Percentiles rank a stretch among this genome's conserved stretches.
These are phyloP conservation scores for Globisporangium splendens DNA, from an alignment of 352 stramenopile genomes.

Conservation along the genomic window DNA sequence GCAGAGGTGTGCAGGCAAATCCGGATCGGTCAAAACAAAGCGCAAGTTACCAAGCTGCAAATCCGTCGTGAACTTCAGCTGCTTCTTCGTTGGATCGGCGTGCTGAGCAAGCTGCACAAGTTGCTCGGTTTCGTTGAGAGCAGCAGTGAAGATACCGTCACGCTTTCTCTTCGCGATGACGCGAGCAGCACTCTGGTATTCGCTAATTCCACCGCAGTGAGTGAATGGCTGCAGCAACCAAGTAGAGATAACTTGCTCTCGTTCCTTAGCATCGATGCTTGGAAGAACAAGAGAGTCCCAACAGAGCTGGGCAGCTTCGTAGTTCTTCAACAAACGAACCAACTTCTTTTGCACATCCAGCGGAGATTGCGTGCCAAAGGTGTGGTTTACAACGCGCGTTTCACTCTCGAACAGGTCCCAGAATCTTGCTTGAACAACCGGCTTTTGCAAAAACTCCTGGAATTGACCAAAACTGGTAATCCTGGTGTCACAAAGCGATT, in stretches of 20 bases:
- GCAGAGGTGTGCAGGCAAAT: slow-evolving; percentile 47
- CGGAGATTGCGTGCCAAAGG: slow-evolving; percentile 35
- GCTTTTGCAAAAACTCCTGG: slow-evolving; percentile 37
- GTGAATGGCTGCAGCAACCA: slow-evolving; percentile 64
- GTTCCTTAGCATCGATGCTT: slow-evolving; percentile 30
- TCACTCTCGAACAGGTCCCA: slow-evolving; percentile 64
- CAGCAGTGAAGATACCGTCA: slow-evolving; percentile 59
- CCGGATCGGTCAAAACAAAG: slow-evolving; percentile 57
- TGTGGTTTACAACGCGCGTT: slow-evolving; percentile 39
- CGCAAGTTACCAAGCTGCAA: slow-evolving; percentile 61
- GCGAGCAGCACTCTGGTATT: slow-evolving; percentile 63
- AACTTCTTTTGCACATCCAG: slow-evolving; percentile 73
- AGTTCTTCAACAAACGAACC: slow-evolving; percentile 65
- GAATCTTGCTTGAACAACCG: slow-evolving; percentile 46
- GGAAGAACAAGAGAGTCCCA: slow-evolving; percentile 60
- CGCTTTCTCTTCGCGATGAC: slow-evolving; percentile 67
- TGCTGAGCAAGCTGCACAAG: slow-evolving; percentile 46
- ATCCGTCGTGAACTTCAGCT: slow-evolving; percentile 51
- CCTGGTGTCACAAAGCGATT: slow-evolving; percentile 54
- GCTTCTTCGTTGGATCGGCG: slow-evolving; percentile 41
- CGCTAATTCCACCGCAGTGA: slow-evolving; percentile 61
- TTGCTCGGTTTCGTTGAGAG: slow-evolving; percentile 47
- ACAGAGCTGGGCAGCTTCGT: slow-evolving; percentile 55
- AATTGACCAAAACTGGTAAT: slow-evolving; percentile 45
- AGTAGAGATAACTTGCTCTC: slow-evolving; percentile 34